Conservation (phyloP, 2,329 filamentous ascomycete species). For the Polychaeton citri region DNA sequence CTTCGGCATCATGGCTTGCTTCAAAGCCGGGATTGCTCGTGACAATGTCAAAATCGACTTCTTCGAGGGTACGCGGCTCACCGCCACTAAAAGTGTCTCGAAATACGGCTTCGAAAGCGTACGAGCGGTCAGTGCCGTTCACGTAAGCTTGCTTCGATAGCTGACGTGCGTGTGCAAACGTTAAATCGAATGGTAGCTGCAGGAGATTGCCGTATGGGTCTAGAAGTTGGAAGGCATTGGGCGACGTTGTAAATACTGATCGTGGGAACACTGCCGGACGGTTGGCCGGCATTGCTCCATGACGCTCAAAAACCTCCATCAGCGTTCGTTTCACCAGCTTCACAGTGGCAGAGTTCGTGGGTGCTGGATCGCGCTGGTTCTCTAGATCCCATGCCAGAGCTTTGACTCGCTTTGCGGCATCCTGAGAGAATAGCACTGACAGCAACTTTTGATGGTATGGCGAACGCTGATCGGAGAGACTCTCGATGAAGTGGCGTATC, state of each 20-base stretch:
- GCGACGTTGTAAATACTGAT: slow-evolving; percentile 58
- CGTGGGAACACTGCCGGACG: slow-evolving; percentile 68
- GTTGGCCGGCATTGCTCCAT: slow-evolving; percentile 73
- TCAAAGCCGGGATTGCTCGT: slow-evolving; percentile 64
- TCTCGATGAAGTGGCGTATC: slow-evolving; percentile 68
- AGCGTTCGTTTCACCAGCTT: background rate
- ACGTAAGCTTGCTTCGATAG: slow-evolving; percentile 50
- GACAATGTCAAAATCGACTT: slow-evolving; percentile 95
- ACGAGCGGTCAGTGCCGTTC: slow-evolving; percentile 43
- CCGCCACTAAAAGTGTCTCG: slow-evolving; percentile 65
- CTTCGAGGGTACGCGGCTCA: slow-evolving; percentile 69
- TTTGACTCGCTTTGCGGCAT: slow-evolving; percentile 54
- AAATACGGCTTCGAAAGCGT: slow-evolving; percentile 79
- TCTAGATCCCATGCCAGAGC: slow-evolving; percentile 44
- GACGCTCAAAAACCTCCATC: slow-evolving; percentile 59
- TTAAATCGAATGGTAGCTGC: slow-evolving; percentile 89
- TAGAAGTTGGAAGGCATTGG: slow-evolving; percentile 64
- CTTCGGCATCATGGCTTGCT: slow-evolving; percentile 81
- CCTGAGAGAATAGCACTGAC: slow-evolving; percentile 62
- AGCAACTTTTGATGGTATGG: slow-evolving; percentile 85
- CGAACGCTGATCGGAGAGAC: slow-evolving; percentile 67
- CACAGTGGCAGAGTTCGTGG: slow-evolving; percentile 18
- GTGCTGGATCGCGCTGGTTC: slow-evolving; percentile 10
- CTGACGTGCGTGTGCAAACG: slow-evolving; percentile 72
- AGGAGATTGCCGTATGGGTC: slow-evolving; percentile 76